phyloP scores from a whole-genome alignment of 768 basidiomycete genomes.

The Calocybe cyanea region DNA sequence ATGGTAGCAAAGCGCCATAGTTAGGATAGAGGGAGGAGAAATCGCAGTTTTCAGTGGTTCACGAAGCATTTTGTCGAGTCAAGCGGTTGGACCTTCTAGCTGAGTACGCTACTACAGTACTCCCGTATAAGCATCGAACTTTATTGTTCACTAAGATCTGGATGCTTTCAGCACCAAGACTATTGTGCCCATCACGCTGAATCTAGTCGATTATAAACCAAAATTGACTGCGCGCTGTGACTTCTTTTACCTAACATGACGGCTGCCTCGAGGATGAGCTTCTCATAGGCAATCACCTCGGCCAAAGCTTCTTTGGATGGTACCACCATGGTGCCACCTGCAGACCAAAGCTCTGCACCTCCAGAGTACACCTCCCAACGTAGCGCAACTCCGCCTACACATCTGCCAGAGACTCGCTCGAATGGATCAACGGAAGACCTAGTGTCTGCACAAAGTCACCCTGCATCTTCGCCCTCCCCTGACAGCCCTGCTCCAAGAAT shows the following conservation, averaged over 20 bases:
- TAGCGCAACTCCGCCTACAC: constrained; percentile 1
- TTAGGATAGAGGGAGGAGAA: too few relatives aligned
- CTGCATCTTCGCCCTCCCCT: not conserved
- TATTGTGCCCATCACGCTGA: too few relatives aligned
- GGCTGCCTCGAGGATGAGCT: constrained; percentile 1
- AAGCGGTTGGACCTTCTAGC: too few relatives aligned
- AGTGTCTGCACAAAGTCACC: constrained; percentile 5
- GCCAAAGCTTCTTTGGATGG: not conserved
- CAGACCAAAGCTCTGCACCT: constrained; percentile 1
- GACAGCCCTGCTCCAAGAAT: not conserved
- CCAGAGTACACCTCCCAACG: constrained; percentile 5
- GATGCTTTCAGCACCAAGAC: too few relatives aligned
- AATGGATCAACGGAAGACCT: constrained; percentile 1
- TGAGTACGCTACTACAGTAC: too few relatives aligned
- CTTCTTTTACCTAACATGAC: not conserved
- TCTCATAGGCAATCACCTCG: not conserved
- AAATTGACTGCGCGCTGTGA: not conserved
- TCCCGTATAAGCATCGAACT: too few relatives aligned
- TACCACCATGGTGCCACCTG: constrained; percentile 1
- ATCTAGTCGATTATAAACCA: too few relatives aligned
- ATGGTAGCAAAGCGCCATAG: too few relatives aligned
- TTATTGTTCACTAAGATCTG: too few relatives aligned
- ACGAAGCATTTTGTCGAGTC: too few relatives aligned
- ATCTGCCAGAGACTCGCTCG: constrained; percentile 1
- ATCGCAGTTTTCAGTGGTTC: too few relatives aligned